Evolutionary conservation across 305 asterid genomes (phyloP), one percentile per base, ranked within the genome.

Genomic region (Fraxinus velutina): DNA sequence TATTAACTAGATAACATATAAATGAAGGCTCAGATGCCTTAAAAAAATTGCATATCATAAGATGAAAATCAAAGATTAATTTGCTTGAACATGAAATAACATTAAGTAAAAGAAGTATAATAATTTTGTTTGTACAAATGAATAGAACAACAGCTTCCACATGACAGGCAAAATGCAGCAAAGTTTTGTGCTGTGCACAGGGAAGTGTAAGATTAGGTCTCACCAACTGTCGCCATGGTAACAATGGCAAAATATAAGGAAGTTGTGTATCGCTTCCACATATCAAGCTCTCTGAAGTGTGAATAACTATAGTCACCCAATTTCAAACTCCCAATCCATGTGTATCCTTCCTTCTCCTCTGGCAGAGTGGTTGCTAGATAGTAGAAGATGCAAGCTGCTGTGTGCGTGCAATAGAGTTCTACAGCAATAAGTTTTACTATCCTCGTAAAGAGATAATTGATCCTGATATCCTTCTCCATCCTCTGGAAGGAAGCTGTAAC

Each of bases 201-300:
- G 33, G n/a, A 55, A 62, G 30, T 76, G 60, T 19, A 47, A 12
- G 24, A 68, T 17, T 8, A 17, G 47, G 52, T 86, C 98, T 88
- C 82, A 92, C 98, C 98, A 42, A 95, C 97, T 13, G 99, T 95
- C 30, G 98, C 97, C 99, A 95, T 95, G 33, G 99, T 95, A 75
- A 91, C 98, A 21, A 95, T 91, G 75, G 99, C 97, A 77, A 95
- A 95, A 75, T 95, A 95, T 84, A 95, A 1, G 4, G 99, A 93
- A 22, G 98, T 95, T 27, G 83, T 88, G 88, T 95, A 95, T 55
- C 97, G 87, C 64, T 80, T 92, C 99, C 97, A 93, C 9, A 95
- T 73, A 84, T 92, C 98, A 30, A 93, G 90, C 17, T 92, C 97
- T 88, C 98, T 88, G 37, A 95, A 95, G 86, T 83, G 86, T 21